phyloP scores from a whole-genome alignment of 2,329 filamentous ascomycete species.

The Cladorrhinum sp. region DNA sequence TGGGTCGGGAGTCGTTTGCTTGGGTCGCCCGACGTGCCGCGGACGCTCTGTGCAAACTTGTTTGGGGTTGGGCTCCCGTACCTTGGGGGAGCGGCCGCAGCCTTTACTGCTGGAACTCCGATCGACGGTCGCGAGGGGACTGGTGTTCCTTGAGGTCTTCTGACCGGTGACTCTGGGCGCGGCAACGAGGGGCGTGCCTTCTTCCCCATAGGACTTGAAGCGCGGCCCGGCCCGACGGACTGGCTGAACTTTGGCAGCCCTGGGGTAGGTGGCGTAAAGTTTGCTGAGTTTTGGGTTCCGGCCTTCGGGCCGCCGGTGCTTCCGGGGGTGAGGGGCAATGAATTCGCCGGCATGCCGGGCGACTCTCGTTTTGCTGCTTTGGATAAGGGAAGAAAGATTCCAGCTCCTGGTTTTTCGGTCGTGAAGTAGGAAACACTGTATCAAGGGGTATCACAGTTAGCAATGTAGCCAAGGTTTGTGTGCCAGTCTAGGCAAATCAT shows the following conservation, averaged over 20 bases:
- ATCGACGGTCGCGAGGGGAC: constrained; percentile 53
- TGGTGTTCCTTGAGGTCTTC: constrained; percentile 63
- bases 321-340: constrained; percentile 65
- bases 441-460: constrained; percentile 17
- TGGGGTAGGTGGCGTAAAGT: constrained; percentile 62
- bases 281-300: constrained; percentile 55
- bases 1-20: constrained; percentile 50
- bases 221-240: constrained; percentile 73
- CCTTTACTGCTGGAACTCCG: constrained; percentile 44
- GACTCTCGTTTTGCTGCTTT: constrained; percentile 71
- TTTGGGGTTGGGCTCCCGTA: constrained; percentile 61
- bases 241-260: constrained; percentile 79
- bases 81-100: constrained; percentile 48
- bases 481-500: neutral
- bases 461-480: constrained; percentile 24
- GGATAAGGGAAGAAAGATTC: constrained; percentile 87
- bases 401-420: constrained; percentile 73
- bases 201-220: constrained; percentile 69
- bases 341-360: constrained; percentile 48
- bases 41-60: constrained; percentile 62
- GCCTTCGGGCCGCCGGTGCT: constrained; percentile 49
- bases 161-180: constrained; percentile 81
- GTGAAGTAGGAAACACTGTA: constrained; percentile 72
- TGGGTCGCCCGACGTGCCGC: constrained; percentile 59
- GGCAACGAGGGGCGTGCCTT: constrained; percentile 71